These are phyloP conservation scores for Trichoderma semiorbis DNA, from an alignment of 2,329 filamentous ascomycete species.

Conservation along the genomic window DNA sequence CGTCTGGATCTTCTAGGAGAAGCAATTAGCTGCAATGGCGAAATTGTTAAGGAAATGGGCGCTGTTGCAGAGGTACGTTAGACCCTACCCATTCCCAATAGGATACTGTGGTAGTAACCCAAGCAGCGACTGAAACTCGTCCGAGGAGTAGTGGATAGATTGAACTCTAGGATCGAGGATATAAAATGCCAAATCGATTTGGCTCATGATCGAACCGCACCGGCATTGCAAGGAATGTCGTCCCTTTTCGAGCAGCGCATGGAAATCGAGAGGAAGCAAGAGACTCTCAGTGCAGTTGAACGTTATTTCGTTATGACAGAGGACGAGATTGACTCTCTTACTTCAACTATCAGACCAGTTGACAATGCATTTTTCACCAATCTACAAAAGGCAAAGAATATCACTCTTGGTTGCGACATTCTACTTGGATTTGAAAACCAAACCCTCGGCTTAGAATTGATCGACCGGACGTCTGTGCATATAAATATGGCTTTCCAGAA, in stretches of 20 bases:
- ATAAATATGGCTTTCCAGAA: slow-evolving; percentile 92
- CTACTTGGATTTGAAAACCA: slow-evolving; percentile 89
- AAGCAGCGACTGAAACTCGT: slow-evolving; percentile 80
- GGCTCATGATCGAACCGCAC: slow-evolving; percentile 70
- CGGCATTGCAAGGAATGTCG: slow-evolving; percentile 74
- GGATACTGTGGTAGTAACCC: not conserved
- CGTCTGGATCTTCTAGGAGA: slow-evolving; percentile 85
- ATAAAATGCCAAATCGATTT: slow-evolving; percentile 74
- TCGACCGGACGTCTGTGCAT: slow-evolving; percentile 84
- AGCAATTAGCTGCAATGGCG: slow-evolving; percentile 87
- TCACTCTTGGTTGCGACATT: slow-evolving; percentile 84
- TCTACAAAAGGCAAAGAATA: slow-evolving; percentile 76
- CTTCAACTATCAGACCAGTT: slow-evolving; percentile 74
- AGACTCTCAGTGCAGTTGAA: slow-evolving; percentile 72
- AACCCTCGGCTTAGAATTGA: slow-evolving; percentile 79
- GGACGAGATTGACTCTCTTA: slow-evolving; percentile 72
- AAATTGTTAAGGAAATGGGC: slow-evolving; percentile 84
- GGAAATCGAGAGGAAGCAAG: slow-evolving; percentile 75
- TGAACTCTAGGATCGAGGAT: slow-evolving; percentile 76
- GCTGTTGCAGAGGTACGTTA: slow-evolving; percentile 74
- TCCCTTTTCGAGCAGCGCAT: slow-evolving; percentile 68
- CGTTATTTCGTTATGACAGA: slow-evolving; percentile 82
- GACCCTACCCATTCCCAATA: not conserved
- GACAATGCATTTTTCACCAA: slow-evolving; percentile 80
- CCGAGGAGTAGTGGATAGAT: slow-evolving; percentile 68